A percentile compares a stretch with the other conserved stretches of the same genome.
phyloP scores from a whole-genome alignment of 139 green algal species.

The Chlorella sp. region DNA sequence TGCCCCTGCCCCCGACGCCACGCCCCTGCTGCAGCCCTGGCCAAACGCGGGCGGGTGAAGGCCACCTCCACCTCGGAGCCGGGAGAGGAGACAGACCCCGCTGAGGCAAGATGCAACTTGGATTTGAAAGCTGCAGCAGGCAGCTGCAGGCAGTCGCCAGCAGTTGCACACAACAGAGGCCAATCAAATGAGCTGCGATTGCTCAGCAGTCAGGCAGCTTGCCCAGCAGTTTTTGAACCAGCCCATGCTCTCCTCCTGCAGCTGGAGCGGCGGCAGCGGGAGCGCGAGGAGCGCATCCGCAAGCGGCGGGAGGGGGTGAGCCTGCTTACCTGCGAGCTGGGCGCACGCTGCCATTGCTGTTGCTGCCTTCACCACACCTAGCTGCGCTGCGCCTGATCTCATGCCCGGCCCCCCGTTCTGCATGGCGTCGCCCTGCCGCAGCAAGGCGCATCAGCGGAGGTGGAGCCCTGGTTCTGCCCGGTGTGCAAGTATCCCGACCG shows the following conservation, averaged over 20 bases:
- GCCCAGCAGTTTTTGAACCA: no score
- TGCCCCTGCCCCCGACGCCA: no score
- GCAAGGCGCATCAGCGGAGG: slow-evolving; percentile 20
- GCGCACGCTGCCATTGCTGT: no score
- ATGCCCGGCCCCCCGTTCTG: neutral
- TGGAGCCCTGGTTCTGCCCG: slow-evolving; percentile 45
- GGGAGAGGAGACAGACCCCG: neutral
- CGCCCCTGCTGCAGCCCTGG: neutral
- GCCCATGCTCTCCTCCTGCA: no score
- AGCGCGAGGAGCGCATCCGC: slow-evolving; percentile 6
- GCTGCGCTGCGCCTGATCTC: no score
- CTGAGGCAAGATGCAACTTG: no score
- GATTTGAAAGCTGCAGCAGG: no score
- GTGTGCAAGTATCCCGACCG: slow-evolving; percentile 53
- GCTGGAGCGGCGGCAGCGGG: neutral
- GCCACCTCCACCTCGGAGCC: neutral
- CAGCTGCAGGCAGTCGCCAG: no score
- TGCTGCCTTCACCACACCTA: no score
- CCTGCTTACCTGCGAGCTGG: neutral
- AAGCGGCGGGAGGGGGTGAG: slow-evolving; percentile 10
- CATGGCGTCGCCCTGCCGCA: neutral
- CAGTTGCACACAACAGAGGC: no score
- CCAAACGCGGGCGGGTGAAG: neutral
- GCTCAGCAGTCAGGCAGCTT: no score
- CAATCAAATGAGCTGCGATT: no score